Conservation (phyloP, 768 basidiomycete species). For the Obba rivulosa region DNA sequence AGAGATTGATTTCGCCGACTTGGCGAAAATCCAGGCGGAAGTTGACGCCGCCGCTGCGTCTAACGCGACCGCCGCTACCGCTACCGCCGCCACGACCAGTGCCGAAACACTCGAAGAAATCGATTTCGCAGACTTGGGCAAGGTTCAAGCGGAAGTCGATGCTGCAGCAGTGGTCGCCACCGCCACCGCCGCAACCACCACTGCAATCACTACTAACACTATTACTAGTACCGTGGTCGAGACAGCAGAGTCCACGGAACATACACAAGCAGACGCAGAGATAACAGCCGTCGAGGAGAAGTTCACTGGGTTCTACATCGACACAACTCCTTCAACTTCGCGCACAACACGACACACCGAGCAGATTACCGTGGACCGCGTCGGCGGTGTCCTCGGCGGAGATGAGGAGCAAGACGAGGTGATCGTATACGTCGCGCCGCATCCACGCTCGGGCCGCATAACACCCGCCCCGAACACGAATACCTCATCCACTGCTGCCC, state of each 20-base stretch:
- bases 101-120: not conserved
- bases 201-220: too few relatives aligned
- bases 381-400: conserved; percentile 8
- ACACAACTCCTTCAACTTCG: conserved; percentile 20
- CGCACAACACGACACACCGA: not conserved
- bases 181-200: not conserved
- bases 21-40: conserved; percentile 40
- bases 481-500: not conserved
- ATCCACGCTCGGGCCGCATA: conserved; percentile 40
- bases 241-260: too few relatives aligned
- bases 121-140: conserved; percentile 59
- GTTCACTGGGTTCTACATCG: conserved; percentile 34
- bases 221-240: too few relatives aligned
- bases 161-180: conserved; percentile 12
- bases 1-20: conserved; percentile 59
- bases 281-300: conserved; percentile 26
- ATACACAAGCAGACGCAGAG: not conserved
- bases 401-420: conserved; percentile 43
- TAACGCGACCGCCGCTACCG: too few relatives aligned
- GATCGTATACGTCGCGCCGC: conserved; percentile 75
- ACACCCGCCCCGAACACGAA: conserved; percentile 1
- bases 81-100: too few relatives aligned
- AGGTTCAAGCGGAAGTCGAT: conserved; percentile 40
- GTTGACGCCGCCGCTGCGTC: conserved; percentile 30
- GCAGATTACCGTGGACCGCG: conserved; percentile 4